phyloP scores from a whole-genome alignment of 345 rosid genomes.

The Pugionium dolabratum region DNA sequence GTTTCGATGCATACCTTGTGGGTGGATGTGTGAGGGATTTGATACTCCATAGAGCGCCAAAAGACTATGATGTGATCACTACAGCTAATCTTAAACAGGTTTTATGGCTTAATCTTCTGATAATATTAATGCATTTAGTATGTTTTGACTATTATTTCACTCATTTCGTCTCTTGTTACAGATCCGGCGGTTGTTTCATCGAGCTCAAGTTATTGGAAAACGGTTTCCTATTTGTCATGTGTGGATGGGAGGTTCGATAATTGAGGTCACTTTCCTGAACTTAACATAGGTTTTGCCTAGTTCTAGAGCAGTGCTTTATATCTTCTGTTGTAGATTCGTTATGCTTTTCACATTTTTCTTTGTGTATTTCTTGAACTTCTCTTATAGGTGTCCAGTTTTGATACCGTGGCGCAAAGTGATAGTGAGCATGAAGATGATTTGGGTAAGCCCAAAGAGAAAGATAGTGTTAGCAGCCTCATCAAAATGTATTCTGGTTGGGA shows the following conservation, averaged over 20 bases:
- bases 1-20: constrained; percentile 78
- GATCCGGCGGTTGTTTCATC: constrained; percentile 57
- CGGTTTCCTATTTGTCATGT: constrained; percentile 87
- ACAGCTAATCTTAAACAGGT: constrained; percentile 52
- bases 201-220: constrained; percentile 60
- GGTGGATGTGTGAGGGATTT: constrained; percentile 98
- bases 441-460: constrained; percentile 17
- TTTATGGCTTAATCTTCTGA: background rate
- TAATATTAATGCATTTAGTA: background rate
- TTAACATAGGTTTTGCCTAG: constrained; percentile 3
- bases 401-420: constrained; percentile 51
- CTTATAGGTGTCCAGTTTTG: constrained; percentile 85
- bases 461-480: constrained; percentile 26
- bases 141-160: constrained; percentile 21
- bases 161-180: constrained; percentile 35
- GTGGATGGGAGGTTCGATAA: constrained; percentile 49
- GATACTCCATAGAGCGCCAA: constrained; percentile 66
- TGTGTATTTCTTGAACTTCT: background rate
- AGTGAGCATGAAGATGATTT: constrained; percentile 23
- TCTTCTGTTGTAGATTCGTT: constrained; percentile 15
- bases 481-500: constrained; percentile 44
- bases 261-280: constrained; percentile 59
- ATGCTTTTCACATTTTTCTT: constrained; percentile 13
- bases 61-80: constrained; percentile 95
- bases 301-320: background rate